Percentiles rank a stretch among this genome's conserved stretches.
Conservation (phyloP, 2,329 filamentous ascomycete species). For the Stagonosporopsis vannaccii region DNA sequence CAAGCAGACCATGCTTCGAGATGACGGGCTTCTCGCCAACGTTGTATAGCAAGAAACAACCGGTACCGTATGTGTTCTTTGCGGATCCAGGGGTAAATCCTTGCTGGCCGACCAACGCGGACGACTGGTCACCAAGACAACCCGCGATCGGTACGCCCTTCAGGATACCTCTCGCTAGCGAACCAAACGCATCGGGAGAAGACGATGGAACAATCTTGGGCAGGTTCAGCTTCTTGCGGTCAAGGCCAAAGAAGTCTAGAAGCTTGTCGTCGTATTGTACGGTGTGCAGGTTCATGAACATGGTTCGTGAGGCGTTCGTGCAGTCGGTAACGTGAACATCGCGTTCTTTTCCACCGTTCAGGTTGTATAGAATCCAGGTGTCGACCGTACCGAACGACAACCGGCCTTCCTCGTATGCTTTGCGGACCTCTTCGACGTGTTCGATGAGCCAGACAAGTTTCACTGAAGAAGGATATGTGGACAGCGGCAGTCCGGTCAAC, state of each 20-base stretch:
- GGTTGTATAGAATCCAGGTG: conserved; percentile 83
- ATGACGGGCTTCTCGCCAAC: conserved; percentile 85
- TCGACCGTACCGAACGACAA: conserved; percentile 89
- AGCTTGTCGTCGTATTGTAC: conserved; percentile 80
- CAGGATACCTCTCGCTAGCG: conserved; percentile 69
- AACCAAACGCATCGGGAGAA: conserved; percentile 75
- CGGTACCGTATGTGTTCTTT: conserved; percentile 92
- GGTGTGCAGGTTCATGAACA: conserved; percentile 79
- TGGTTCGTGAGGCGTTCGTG: conserved; percentile 87
- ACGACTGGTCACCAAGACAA: conserved; percentile 86
- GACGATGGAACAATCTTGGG: conserved; percentile 87
- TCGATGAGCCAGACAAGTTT: conserved; percentile 85
- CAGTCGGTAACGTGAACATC: conserved; percentile 82
- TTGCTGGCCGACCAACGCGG: conserved; percentile 84
- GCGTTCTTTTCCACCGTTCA: conserved; percentile 75
- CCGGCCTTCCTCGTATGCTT: conserved; percentile 77
- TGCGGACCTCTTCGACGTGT: conserved; percentile 71
- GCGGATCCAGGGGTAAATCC: conserved; percentile 82
- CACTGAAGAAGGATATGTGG: conserved; percentile 86
- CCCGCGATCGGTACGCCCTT: conserved; percentile 78
- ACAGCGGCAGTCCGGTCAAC: conserved; percentile 81
- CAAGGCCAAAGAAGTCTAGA: conserved; percentile 80
- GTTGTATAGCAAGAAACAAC: conserved; percentile 89
- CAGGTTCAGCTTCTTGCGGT: conserved; percentile 73
- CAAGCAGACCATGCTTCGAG: conserved; percentile 80